Evolutionary conservation across 805 yeast genomes (phyloP), one percentile per base, ranked within the genome.

Genomic region (Scheffersomyces lignosus): DNA sequence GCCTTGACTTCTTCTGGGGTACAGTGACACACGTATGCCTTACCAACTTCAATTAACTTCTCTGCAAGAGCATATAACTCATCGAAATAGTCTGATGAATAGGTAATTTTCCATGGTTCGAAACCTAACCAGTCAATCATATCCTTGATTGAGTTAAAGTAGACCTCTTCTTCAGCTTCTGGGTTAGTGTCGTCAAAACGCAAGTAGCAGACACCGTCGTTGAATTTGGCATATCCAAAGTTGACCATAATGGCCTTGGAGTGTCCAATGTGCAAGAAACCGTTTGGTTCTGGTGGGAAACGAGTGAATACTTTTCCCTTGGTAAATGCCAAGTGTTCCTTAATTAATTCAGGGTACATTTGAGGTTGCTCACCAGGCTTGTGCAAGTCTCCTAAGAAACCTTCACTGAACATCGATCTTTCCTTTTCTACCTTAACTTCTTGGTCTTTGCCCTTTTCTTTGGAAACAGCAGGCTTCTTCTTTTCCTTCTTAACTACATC

Each of bases 251-350:
- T 91, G 35, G 99, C 99, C 67, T 93, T 93, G 28, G 96, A 85
- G 59, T 93, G 99, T 30, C 99, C 99, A 62, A 93, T 91, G 62
- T 93, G 99, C 56, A 93, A 75, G 59, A 81, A 93, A 51, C 99
- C 99, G 65, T 95, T 91, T 28, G 99, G 99, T 68, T 93, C 99
- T 4, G 99, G 99, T 31, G 99, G 99, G 68, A 93, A 93, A 60
- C 99, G 80, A 3, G 99, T 93, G 52, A 78, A 81, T 18, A 91
- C 98, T 55, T 77, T 74, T 31, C 96, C 96, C 26, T 78, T 75
- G 23, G 96, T 87, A 47, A 78, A 79, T 38, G 75, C 78, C 51
- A 88, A 71, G 61, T 93, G 99, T 47, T 79, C 83, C 46, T 73
- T 72, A 84, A 87, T 82, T 41, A 87, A 71, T 56, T 88, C 95